Percentiles rank a stretch among this genome's conserved stretches.
Conservation (phyloP, 768 basidiomycete genomes). For the Mycena floridula region DNA sequence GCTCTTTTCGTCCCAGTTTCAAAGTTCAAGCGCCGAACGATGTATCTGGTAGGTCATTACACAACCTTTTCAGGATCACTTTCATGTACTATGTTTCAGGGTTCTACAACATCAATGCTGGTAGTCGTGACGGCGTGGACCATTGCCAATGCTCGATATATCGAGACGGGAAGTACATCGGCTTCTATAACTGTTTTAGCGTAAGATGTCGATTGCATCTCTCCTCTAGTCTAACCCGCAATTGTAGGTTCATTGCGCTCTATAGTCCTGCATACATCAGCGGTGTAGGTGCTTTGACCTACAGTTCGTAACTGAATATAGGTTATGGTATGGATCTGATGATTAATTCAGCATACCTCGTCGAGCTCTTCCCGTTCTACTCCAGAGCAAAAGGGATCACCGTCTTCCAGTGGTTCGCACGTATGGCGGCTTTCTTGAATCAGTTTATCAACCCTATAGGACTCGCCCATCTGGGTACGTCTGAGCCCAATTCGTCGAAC, state of each 20-base stretch:
- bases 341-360: conserved; percentile 42
- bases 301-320: conserved; percentile 28
- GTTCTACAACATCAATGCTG: conserved; percentile 39
- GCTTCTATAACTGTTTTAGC: conserved; percentile 47
- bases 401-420: conserved; percentile 53
- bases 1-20: conserved; percentile 42
- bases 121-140: conserved; percentile 49
- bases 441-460: conserved; percentile 64
- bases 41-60: conserved; percentile 36
- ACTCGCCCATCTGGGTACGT: conserved; percentile 39
- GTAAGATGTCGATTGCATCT: conserved; percentile 19
- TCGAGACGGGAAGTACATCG: conserved; percentile 31
- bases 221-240: neutral
- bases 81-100: conserved; percentile 17
- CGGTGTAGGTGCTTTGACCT: conserved; percentile 50
- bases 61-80: neutral
- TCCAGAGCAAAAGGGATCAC: conserved; percentile 56
- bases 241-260: conserved; percentile 44
- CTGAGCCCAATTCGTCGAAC: neutral
- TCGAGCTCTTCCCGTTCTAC: conserved; percentile 63
- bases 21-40: conserved; percentile 39
- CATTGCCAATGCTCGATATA: conserved; percentile 42
- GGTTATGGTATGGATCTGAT: neutral
- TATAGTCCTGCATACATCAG: conserved; percentile 53
- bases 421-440: conserved; percentile 55